These are phyloP conservation scores for Coniochaeta sp. DNA, from an alignment of 2,329 filamentous ascomycete genomes.

Conservation along the genomic window DNA sequence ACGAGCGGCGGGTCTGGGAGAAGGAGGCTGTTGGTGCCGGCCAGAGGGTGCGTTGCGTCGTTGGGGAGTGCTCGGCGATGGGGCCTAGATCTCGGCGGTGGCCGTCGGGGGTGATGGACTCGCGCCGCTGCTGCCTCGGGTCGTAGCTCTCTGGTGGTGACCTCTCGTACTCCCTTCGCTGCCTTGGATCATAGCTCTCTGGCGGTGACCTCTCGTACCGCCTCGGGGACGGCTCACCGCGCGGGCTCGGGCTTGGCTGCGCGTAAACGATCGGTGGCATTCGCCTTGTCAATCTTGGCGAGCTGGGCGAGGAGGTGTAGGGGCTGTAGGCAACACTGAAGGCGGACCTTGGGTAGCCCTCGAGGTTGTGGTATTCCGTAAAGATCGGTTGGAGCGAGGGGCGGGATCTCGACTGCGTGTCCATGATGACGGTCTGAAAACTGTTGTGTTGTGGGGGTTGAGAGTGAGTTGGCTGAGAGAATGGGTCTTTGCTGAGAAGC, in stretches of 20 bases:
- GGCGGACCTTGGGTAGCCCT: slow-evolving; percentile 14
- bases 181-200: slow-evolving; percentile 24
- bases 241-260: slow-evolving; percentile 14
- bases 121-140: too few species aligned
- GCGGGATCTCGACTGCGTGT: slow-evolving; percentile 17
- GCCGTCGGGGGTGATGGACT: slow-evolving; percentile 8
- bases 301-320: slow-evolving; percentile 16
- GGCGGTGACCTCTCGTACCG: slow-evolving; percentile 27
- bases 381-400: slow-evolving; percentile 24
- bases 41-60: slow-evolving; percentile 5
- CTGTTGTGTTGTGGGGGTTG: not conserved
- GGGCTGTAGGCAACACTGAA: slow-evolving; percentile 18
- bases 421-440: slow-evolving; percentile 11
- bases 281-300: slow-evolving; percentile 21
- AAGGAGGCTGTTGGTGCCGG: slow-evolving; percentile 9
- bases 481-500: too few species aligned
- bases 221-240: slow-evolving; percentile 25
- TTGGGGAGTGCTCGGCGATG: slow-evolving; percentile 20
- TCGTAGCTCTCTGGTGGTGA: too few species aligned
- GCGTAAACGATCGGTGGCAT: slow-evolving; percentile 27
- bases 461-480: not conserved
- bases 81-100: slow-evolving; percentile 16
- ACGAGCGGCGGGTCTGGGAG: slow-evolving; percentile 10
- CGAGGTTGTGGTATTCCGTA: slow-evolving; percentile 21
- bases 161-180: too few species aligned